Percentiles rank a stretch among this genome's conserved stretches.
These are phyloP conservation scores for Diaporthe citri DNA, from an alignment of 2,329 filamentous ascomycete species.

Conservation along the genomic window DNA sequence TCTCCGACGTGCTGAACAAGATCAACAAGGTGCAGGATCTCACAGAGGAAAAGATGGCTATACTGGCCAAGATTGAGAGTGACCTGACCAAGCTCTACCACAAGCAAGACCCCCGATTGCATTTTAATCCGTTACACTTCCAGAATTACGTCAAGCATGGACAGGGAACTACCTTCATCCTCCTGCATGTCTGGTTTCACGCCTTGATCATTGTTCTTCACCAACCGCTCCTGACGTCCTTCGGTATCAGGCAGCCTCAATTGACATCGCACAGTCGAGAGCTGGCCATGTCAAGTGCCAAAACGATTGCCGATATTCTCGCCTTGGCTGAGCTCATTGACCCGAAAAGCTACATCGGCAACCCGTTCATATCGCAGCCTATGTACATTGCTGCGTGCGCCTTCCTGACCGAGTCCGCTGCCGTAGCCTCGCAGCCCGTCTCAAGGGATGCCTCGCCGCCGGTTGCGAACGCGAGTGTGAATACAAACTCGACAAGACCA, in stretches of 20 bases:
- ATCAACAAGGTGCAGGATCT: constrained; percentile 81
- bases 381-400: constrained; percentile 94
- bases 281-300: constrained; percentile 87
- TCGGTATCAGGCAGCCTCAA: constrained; percentile 75
- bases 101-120: constrained; percentile 77
- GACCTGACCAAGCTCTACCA: constrained; percentile 81
- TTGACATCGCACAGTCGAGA: constrained; percentile 85
- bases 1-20: constrained; percentile 87
- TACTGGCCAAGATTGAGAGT: constrained; percentile 81
- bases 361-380: constrained; percentile 89
- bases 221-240: constrained; percentile 84
- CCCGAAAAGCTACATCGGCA: constrained; percentile 86
- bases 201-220: constrained; percentile 87
- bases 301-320: constrained; percentile 90
- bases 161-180: constrained; percentile 87
- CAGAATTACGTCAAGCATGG: constrained; percentile 84
- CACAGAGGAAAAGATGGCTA: constrained; percentile 78
- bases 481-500: neutral
- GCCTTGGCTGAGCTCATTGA: constrained; percentile 89
- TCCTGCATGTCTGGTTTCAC: constrained; percentile 91
- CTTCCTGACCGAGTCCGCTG: constrained; percentile 85
- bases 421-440: constrained; percentile 75
- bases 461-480: constrained; percentile 6
- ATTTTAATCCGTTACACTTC: constrained; percentile 90
- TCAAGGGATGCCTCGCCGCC: constrained; percentile 71